Base-by-base conservation (phyloP, 257 asterid genomes). In the Solanum virginianum region DNA sequence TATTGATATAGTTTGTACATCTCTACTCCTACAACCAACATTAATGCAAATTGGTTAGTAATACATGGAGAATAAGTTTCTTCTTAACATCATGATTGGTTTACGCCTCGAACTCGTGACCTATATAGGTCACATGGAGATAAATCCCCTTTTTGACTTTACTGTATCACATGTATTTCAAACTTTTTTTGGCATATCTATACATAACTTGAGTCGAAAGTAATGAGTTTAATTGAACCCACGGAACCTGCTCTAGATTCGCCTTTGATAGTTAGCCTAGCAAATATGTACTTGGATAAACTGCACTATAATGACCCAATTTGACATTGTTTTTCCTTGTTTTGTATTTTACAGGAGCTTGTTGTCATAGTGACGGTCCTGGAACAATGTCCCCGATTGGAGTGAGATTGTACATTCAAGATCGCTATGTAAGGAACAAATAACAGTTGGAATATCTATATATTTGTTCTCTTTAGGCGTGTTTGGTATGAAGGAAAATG, bases 401-500 rank as follows among this genome's bases (percentile, higher is more conserved):
- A 80, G 87, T 93, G 47, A 62, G 71, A 66, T 79, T 93, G 91
- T 87, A 87, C 54, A 80, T 92, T 87, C 94, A 85, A 81, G 91
- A 92, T 85, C 94, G 85, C 87, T 89, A 92, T 86, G 98, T 93
- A 88, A 88, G 85, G 72, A 29, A 49, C 54, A 49, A 60, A n/a
- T 20, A 72, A 72, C 39, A 11, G 26, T 72, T 45, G 36, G 39
- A 72, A 45, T n/a, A 45, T 11, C 20, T 3, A 45, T n/a, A n/a
- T 72, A 47, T 72, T 45, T 72, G 20, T 45, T 45, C 6, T 26
- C 72, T 14, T 65, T 13, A 20, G 20, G 72, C 26, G n/a, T 65
- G 72, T 65, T 65, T 14, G 10, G 43, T 65, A 26, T 0, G 6
- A 26, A 65, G 20, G 43, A 43, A 65, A 32, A 68, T 17, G 4